Conservation (phyloP, 2,329 filamentous ascomycete species). For the Alternaria brassicicola region DNA sequence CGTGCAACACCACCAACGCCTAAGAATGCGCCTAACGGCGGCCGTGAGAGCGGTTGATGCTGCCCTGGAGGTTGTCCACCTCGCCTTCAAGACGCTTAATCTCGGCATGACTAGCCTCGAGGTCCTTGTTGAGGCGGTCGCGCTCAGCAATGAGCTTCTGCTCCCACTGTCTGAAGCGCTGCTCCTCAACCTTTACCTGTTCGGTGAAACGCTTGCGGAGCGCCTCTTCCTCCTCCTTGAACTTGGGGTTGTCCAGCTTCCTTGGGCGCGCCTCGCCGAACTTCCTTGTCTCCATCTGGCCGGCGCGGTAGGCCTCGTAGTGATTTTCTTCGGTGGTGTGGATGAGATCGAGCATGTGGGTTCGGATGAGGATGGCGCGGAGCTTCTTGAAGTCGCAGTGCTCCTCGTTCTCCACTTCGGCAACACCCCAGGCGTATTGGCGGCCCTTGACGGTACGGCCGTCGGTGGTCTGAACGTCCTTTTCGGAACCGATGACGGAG, state of each 20-base stretch:
- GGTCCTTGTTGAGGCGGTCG: conserved; percentile 98
- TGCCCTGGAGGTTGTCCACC: conserved; percentile 91
- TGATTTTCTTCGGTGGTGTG: conserved; percentile 99
- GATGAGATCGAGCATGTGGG: conserved; percentile 99
- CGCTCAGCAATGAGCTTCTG: conserved; percentile 99
- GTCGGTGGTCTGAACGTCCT: conserved; percentile 96
- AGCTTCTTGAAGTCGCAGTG: conserved; percentile 99
- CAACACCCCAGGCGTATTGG: conserved; percentile 99
- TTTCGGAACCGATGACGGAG: conserved; percentile 97
- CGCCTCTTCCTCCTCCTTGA: conserved; percentile 99
- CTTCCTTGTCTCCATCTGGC: conserved; percentile 99
- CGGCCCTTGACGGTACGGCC: conserved; percentile 98
- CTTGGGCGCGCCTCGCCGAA: conserved; percentile 96
- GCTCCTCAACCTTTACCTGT: conserved; percentile 99
- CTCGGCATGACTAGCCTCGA: conserved; percentile 91
- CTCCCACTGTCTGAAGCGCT: conserved; percentile 99
- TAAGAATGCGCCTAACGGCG: conserved; percentile 68
- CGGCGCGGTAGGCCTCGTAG: conserved; percentile 98
- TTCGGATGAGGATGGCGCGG: conserved; percentile 96
- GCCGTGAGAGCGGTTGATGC: conserved; percentile 86
- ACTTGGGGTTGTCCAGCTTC: conserved; percentile 99
- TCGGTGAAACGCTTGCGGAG: conserved; percentile 99
- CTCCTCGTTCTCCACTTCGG: conserved; percentile 99
- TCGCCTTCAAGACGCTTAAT: conserved; percentile 93
- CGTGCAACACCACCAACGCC: conserved; percentile 10